These are phyloP conservation scores for Umbelopsis vinacea DNA, from an alignment of 192 early-diverging fungal species.

Conservation along the genomic window DNA sequence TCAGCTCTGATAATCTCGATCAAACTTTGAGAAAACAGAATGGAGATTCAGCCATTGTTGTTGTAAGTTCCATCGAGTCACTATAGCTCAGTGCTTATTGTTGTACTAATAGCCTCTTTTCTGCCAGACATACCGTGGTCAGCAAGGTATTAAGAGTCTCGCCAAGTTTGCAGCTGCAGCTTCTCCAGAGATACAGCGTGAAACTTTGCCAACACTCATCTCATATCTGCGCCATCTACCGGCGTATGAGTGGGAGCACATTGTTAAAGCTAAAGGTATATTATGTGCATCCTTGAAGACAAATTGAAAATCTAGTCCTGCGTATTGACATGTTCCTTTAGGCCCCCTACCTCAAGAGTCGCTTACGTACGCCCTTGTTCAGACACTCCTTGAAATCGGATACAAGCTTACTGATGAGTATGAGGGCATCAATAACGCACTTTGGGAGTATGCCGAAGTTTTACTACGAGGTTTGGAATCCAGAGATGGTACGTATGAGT, in stretches of 20 bases:
- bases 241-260: slow-evolving; percentile 33
- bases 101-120: too few relatives aligned
- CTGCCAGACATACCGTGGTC: slow-evolving; percentile 35
- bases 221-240: slow-evolving; percentile 38
- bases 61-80: background rate
- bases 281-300: background rate
- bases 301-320: slow-evolving; percentile 1
- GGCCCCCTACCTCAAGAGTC: slow-evolving; percentile 39
- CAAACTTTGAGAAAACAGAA: slow-evolving; percentile 15
- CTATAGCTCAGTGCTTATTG: background rate
- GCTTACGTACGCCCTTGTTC: slow-evolving; percentile 50
- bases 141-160: slow-evolving; percentile 37
- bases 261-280: slow-evolving; percentile 38
- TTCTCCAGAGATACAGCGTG: slow-evolving; percentile 28
- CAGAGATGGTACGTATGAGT: slow-evolving; percentile 3
- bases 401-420: slow-evolving; percentile 41
- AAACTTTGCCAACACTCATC: slow-evolving; percentile 32
- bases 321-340: background rate
- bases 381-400: slow-evolving; percentile 50
- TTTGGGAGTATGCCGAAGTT: slow-evolving; percentile 55
- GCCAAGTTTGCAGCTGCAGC: slow-evolving; percentile 35
- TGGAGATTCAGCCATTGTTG: slow-evolving; percentile 4
- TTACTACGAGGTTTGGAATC: slow-evolving; percentile 20
- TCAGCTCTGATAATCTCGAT: slow-evolving; percentile 27
- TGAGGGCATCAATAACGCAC: slow-evolving; percentile 40